These are phyloP conservation scores for Pueraria montana DNA, from an alignment of 306 rosid species.

Conservation along the genomic window DNA sequence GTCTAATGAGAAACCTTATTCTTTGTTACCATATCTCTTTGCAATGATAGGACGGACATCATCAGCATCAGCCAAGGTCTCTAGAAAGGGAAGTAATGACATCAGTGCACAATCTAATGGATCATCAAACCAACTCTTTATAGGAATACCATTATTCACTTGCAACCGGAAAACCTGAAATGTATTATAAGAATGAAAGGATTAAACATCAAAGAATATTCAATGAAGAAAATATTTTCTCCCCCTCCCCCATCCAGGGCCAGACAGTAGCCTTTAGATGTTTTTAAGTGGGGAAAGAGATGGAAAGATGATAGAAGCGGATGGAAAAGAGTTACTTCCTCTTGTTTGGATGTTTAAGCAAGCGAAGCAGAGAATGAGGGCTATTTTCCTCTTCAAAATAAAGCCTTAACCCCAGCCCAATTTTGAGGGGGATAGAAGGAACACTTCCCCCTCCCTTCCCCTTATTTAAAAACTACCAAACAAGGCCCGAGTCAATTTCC, in stretches of 20 bases:
- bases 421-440: background rate
- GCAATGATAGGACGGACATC: constrained; percentile 98
- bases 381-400: constrained; percentile 24
- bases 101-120: constrained; percentile 80
- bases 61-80: constrained; percentile 88
- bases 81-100: constrained; percentile 97
- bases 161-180: constrained; percentile 98
- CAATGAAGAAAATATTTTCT: constrained; percentile 12
- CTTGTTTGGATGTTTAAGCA: constrained; percentile 12
- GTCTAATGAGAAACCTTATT: constrained; percentile 77
- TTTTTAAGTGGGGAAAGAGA: background rate
- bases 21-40: constrained; percentile 88
- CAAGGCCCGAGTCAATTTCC: background rate
- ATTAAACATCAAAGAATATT: constrained; percentile 48
- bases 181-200: constrained; percentile 45
- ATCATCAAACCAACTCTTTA: constrained; percentile 99
- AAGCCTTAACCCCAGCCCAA: constrained; percentile 23
- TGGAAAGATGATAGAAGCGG: constrained; percentile 3
- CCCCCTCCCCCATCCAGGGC: constrained; percentile 27
- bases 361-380: background rate
- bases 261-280: background rate
- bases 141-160: constrained; percentile 99
- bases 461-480: background rate
- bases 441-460: background rate
- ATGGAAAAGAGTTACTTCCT: constrained; percentile 17